Base-by-base conservation (phyloP, 768 basidiomycete species). In the Myochromella boudieri region DNA sequence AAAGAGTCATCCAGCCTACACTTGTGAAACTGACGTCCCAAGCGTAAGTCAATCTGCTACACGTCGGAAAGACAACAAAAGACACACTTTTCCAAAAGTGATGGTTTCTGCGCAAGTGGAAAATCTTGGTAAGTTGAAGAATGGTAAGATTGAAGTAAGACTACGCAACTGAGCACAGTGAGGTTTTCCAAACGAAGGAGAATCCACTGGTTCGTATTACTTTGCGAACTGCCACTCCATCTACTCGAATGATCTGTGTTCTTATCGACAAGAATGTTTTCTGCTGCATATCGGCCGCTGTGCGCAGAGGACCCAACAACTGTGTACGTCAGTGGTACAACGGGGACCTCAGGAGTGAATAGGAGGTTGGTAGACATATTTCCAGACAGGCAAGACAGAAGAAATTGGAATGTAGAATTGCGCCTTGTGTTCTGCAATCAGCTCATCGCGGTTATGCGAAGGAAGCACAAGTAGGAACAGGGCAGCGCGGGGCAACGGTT, bases 41-140 rank as follows among this genome's bases (percentile, higher is more conserved):
- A 12, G 36, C 47, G 44, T 51, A 45, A 54, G 34, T 21, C 11
- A 6, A 28, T 8, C 8, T 17, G 24, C 9, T 15, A 22, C 15
- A 32, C 4, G 17, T 34, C 14, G 21, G 44, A 11, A 31, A 12
- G 27, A 1, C 40, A 17, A 20, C 14, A 28, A 18, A 42, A 2
- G 8, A 32, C 67, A 58, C 53, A 88, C 88, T 77, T 91, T 91
- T 57, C 90, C 88, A 65, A 91, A 91, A 9, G 82, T 89, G 54
- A 91, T 80, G 44, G 69, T 80, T 60, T 81, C 88, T 90, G 34
- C 29, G 26, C 17, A 42, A 11, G 27, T 12, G 37, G 15, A 37
- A 7, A 5, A 15, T 25, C 17, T 5, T 28, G 48, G n/a, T 49
- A 46, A 53, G 44, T 49, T 44, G 3, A 48, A 21, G 7, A 15